Percentiles rank a stretch among this genome's conserved stretches.
Conservation (phyloP, 805 yeast genomes). For the Sugiyamaella mastotermitis region DNA sequence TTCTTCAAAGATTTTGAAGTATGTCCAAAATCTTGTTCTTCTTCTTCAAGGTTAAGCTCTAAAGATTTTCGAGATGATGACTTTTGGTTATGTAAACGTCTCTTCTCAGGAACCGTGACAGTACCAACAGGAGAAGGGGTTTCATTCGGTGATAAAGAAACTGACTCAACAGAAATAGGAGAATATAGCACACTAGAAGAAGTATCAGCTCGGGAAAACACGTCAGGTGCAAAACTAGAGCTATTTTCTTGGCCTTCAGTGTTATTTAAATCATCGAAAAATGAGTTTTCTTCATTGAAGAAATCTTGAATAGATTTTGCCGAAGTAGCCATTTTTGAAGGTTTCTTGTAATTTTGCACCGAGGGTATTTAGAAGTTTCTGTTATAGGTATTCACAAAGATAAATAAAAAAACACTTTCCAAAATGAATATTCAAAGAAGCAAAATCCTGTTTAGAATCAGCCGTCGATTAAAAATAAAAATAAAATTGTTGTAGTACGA, state of each 20-base stretch:
- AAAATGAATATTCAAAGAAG: too few species aligned
- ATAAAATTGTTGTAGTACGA: too few species aligned
- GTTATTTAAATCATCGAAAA: slow-evolving; percentile 7
- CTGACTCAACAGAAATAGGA: slow-evolving; percentile 13
- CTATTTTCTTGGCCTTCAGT: background rate
- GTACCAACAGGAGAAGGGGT: slow-evolving; percentile 6
- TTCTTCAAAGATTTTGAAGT: slow-evolving; percentile 8
- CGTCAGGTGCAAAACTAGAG: background rate
- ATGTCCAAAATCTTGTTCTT: background rate
- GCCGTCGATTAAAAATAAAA: too few species aligned
- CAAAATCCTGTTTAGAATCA: too few species aligned
- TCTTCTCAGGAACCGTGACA: slow-evolving; percentile 6
- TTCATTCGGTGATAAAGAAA: slow-evolving; percentile 11
- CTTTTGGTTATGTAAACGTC: background rate
- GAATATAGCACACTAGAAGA: slow-evolving; percentile 5
- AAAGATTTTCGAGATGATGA: background rate
- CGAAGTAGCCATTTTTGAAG: slow-evolving; percentile 10
- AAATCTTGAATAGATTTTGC: slow-evolving; percentile 13
- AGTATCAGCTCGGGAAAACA: background rate
- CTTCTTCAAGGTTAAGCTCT: background rate
- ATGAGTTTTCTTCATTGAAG: slow-evolving; percentile 11
- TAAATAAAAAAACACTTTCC: too few species aligned
- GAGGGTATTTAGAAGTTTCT: too few species aligned
- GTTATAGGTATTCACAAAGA: too few species aligned
- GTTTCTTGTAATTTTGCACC: too few species aligned